Percentiles rank a stretch among this genome's conserved stretches.
These are phyloP conservation scores for Saccharomycopsis sp. DNA, from an alignment of 805 yeast species.

Conservation along the genomic window DNA sequence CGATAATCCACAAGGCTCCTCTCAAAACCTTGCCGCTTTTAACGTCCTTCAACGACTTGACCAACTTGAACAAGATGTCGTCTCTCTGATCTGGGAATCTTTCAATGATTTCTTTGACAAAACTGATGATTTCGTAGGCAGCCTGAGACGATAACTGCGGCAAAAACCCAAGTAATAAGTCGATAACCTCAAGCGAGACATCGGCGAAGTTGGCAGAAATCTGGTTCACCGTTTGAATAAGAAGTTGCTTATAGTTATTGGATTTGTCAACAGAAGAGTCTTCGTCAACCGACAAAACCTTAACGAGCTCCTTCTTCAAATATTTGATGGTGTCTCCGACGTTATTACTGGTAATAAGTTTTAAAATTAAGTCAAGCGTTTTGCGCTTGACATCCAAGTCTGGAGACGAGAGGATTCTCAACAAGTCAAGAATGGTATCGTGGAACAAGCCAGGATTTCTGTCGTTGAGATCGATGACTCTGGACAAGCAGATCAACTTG, in stretches of 20 bases:
- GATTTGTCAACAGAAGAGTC: constrained; percentile 68
- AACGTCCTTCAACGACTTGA: constrained; percentile 49
- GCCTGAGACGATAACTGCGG: constrained; percentile 78
- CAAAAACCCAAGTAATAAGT: constrained; percentile 76
- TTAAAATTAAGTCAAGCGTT: constrained; percentile 79
- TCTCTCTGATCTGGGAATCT: constrained; percentile 76
- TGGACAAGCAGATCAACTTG: constrained; percentile 84
- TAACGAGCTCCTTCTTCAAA: constrained; percentile 83
- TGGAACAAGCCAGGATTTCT: constrained; percentile 77
- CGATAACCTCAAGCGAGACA: constrained; percentile 88
- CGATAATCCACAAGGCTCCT: constrained; percentile 92
- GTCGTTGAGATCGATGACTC: constrained; percentile 68
- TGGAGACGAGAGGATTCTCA: constrained; percentile 79
- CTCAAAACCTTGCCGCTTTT: constrained; percentile 88
- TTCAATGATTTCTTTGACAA: constrained; percentile 91
- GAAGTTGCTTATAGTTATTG: constrained; percentile 78
- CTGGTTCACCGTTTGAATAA: constrained; percentile 82
- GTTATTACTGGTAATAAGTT: constrained; percentile 76
- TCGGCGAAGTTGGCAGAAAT: constrained; percentile 85
- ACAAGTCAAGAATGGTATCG: constrained; percentile 76
- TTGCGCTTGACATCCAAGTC: constrained; percentile 87
- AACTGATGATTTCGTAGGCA: constrained; percentile 84
- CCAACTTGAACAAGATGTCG: constrained; percentile 55
- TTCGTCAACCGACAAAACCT: constrained; percentile 45
- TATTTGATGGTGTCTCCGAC: constrained; percentile 91